Evolutionary conservation across 177 flowering plant genomes (phyloP), one percentile per base, ranked within the genome.

Genomic region (Vitis hybrid): DNA sequence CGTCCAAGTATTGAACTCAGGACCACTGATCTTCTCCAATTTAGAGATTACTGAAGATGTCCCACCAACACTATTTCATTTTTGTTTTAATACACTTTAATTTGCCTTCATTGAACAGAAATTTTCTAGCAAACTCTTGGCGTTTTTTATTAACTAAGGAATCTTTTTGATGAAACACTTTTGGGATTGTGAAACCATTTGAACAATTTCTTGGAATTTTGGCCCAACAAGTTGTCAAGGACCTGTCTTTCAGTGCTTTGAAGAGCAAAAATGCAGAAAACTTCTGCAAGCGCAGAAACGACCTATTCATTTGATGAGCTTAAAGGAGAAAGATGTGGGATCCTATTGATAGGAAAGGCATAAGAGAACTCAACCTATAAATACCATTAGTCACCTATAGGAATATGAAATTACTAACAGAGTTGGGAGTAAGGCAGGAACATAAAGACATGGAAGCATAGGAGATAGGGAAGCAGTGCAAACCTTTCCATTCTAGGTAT

Each of bases 401-500:
- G 69, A 21, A 21, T 69, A 66, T 71, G 66, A 66, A 54, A 82
- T 74, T 70, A 80, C 69, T 24, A 68, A 69, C 62, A 73, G 21
- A 52, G 65, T 16, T 67, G 32, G 52, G 21, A 52, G 65, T 16
- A 69, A 21, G 52, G 62, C 32, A 58, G 1, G 7, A 35, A 35
- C 46, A 35, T 35, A 35, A 35, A 35, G 3, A 68, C 11, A 62
- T 6, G 64, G 16, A 48, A 69, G 50, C 18, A 62, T 2, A 52
- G 52, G 11, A 59, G 62, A 40, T 27, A 68, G 66, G 59, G 62
- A 40, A 68, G 19, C 19, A 6, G 58, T 11, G 56, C 78, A 64
- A 68, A 93, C 99, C 96, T 90, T 92, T 82, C 97, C 80, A 10
- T 71, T 75, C 97, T 97, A 30, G 98, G 94, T 46, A 59, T 62